These are phyloP conservation scores for Vitis cinerea DNA, from an alignment of 164 flowering plant genomes.

Conservation along the genomic window DNA sequence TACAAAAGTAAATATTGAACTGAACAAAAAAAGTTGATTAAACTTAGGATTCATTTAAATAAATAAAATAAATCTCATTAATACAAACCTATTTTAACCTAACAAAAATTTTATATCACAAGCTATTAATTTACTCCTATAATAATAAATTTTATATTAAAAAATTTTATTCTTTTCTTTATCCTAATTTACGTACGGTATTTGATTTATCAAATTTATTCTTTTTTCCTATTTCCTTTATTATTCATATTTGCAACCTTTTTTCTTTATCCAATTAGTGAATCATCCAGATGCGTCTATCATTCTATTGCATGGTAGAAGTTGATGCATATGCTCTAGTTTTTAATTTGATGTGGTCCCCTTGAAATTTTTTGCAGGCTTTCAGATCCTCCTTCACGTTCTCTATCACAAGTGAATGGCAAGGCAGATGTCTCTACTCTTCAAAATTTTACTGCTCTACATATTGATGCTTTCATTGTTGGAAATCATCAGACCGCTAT, in stretches of 20 bases:
- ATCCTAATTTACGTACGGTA: no score
- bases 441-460: background rate
- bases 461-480: constrained; percentile 15
- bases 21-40: no score
- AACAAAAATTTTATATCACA: no score
- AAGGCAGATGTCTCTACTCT: constrained; percentile 15
- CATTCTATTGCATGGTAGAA: background rate
- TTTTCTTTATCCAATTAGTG: background rate
- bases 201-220: no score
- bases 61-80: no score
- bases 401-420: constrained; percentile 42
- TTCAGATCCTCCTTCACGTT: constrained; percentile 30
- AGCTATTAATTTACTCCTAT: no score
- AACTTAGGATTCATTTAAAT: no score
- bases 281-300: background rate
- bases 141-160: no score
- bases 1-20: no score
- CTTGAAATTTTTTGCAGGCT: constrained; percentile 34
- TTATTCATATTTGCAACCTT: background rate
- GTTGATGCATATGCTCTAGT: background rate
- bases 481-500: constrained; percentile 37
- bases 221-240: no score
- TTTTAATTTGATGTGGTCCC: background rate
- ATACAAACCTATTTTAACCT: no score
- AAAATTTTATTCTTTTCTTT: no score